phyloP scores from a whole-genome alignment of 441 rosid genomes.

The Gossypium aridum region DNA sequence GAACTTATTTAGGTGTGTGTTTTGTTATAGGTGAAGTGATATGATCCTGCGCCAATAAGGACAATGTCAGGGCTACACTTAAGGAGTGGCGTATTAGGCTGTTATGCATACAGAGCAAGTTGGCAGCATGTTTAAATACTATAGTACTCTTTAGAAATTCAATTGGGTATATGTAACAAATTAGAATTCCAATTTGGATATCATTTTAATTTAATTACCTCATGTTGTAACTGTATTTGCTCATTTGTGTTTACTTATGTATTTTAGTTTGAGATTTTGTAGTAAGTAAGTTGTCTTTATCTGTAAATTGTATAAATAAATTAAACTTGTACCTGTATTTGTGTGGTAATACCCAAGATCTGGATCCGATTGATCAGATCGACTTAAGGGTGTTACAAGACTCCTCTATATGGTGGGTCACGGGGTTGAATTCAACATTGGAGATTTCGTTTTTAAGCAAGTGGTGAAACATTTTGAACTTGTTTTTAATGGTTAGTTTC shows the following conservation, averaged over 20 bases:
- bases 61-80: neutral
- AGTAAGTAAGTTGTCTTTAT: neutral
- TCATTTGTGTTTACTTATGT: too few species aligned
- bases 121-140: neutral
- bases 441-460: neutral
- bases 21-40: neutral
- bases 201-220: neutral
- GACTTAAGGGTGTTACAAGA: neutral
- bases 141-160: neutral
- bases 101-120: neutral
- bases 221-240: neutral
- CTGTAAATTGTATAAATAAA: neutral
- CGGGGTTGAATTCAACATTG: neutral
- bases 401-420: neutral
- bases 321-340: too few species aligned
- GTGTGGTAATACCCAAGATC: neutral
- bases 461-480: neutral
- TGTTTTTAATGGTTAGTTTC: neutral
- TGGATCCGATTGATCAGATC: neutral
- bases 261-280: neutral
- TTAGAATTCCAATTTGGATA: neutral
- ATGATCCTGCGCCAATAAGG: neutral
- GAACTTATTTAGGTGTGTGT: neutral
- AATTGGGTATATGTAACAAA: neutral
- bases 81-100: neutral